Evolutionary conservation across 192 early-diverging fungal genomes (phyloP), one percentile per base, ranked within the genome.

Genomic region (Dispira parvispora): DNA sequence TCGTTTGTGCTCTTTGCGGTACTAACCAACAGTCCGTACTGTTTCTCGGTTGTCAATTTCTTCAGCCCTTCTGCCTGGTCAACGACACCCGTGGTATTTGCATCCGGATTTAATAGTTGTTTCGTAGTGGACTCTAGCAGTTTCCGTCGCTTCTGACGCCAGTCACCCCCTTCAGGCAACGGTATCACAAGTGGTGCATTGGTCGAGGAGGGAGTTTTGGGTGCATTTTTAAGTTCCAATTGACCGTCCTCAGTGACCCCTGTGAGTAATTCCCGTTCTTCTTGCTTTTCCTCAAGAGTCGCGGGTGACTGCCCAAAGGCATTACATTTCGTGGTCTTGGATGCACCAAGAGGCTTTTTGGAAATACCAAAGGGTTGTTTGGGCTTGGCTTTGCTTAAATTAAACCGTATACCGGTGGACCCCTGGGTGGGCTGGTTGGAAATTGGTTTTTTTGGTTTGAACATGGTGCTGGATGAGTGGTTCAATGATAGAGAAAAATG

Each of bases 101-200:
- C 47, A 2, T 16, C 21, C 47, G 21, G 16, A 8, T 50, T 50
- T 16, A 23, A 23, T 50, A 20, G 18, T 20, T 16, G 21, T 16
- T 23, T 16, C 3, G 47, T 23, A 8, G 16, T 8, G 9, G 47
- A 38, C 1, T 1, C 47, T 8, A 50, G 9, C 16, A 23, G 18
- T 23, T 50, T 50, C 47, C 47, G 47, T 50, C 47, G 47, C 8
- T 50, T 50, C 8, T 50, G 47, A 23, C 47, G 47, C 47, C 47
- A 50, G 8, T 50, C 47, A 8, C 21, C 47, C 9, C 16, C 47
- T 23, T 50, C 18, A 4, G 47, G 47, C 9, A 50, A 23, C 47
- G 47, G 47, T 50, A 50, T 50, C 16, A 50, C 47, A 2, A 50
- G 47, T 23, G 47, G 47, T 50, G 16, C 4, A 16, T 2, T 50